Evolutionary conservation across 371 early-diverging fungal genomes (phyloP), one percentile per base, ranked within the genome.

Genomic region (Zychaea mexicana): DNA sequence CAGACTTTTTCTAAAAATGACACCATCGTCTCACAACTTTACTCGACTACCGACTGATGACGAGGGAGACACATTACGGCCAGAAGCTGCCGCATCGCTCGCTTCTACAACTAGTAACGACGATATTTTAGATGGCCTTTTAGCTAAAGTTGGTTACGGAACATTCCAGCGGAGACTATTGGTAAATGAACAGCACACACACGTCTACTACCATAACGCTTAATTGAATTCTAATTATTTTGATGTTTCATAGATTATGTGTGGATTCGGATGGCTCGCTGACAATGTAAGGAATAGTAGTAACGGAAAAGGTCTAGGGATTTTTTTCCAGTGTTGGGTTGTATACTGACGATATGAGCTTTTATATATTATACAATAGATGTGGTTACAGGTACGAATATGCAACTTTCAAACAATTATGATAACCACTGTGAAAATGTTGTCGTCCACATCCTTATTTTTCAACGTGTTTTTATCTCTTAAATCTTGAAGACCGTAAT

Each of bases 231-330:
- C n/a, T n/a, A n/a, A 17, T 27, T 28, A 27, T 28, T 8, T 17
- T 47, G 12, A 32, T 19, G 24, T 26, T n/a, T n/a, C n/a, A 8
- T 60, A 90, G 87, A 78, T 88, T 21, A 76, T 92, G 54, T 90
- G 92, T 68, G 91, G 91, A 9, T 83, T 92, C 49, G 94, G 93
- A 1, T 94, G 93, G 94, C 77, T 92, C 38, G 92, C 93, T 2
- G 95, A 93, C 72, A 94, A 94, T 81, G 89, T 91, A 87, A 78
- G 79, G 33, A 42, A 22, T 28, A 42, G 33, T 8, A 33, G 33
- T 8, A 33, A 33, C 33, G 33, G 19, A 30, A 60, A 56, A 57
- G 31, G 8, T 42, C 36, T 26, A 61, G 13, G 53, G 24, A 38
- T 7, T 46, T 31, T 45, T 32, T 57, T 36, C 19, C 22, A 52